Percentiles rank a stretch among this genome's conserved stretches.
Conservation (phyloP, 2,329 filamentous ascomycete genomes). For the Trichophyton simii region DNA sequence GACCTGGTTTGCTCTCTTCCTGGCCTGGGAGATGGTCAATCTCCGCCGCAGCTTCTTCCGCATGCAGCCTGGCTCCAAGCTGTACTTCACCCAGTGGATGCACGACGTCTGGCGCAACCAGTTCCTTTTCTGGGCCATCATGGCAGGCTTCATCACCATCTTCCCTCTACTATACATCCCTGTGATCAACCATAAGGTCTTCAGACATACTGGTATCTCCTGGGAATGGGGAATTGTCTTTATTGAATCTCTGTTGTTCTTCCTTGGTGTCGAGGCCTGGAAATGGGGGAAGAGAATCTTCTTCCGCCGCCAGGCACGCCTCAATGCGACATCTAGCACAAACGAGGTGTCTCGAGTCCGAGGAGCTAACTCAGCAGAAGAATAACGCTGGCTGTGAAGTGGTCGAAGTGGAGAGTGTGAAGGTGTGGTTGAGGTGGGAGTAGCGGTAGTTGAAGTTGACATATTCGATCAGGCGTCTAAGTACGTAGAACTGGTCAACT, state of each 20-base stretch:
- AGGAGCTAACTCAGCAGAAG: slow-evolving; percentile 3
- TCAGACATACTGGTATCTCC: slow-evolving; percentile 51
- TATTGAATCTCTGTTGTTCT: slow-evolving; percentile 48
- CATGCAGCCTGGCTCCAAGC: slow-evolving; percentile 52
- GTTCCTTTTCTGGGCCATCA: slow-evolving; percentile 56
- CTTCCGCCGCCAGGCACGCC: slow-evolving; percentile 27
- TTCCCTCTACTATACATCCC: slow-evolving; percentile 57
- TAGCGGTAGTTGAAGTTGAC: no score
- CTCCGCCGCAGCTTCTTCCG: slow-evolving; percentile 62
- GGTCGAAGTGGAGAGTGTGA: background rate
- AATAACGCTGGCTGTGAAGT: slow-evolving; percentile 3
- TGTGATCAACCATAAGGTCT: slow-evolving; percentile 51
- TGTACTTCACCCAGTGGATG: slow-evolving; percentile 54
- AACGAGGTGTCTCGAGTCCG: background rate
- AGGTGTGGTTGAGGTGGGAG: background rate
- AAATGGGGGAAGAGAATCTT: slow-evolving; percentile 54
- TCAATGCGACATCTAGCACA: background rate
- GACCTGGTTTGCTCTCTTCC: slow-evolving; percentile 64
- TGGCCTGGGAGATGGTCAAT: slow-evolving; percentile 68
- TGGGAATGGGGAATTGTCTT: slow-evolving; percentile 63
- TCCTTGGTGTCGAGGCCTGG: slow-evolving; percentile 52
- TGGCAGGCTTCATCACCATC: slow-evolving; percentile 44
- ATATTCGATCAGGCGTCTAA: no score
- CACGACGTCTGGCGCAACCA: slow-evolving; percentile 58
- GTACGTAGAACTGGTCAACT: background rate